phyloP scores from a whole-genome alignment of 2,329 filamentous ascomycete species.

The Cylindrodendrum hubeiense region DNA sequence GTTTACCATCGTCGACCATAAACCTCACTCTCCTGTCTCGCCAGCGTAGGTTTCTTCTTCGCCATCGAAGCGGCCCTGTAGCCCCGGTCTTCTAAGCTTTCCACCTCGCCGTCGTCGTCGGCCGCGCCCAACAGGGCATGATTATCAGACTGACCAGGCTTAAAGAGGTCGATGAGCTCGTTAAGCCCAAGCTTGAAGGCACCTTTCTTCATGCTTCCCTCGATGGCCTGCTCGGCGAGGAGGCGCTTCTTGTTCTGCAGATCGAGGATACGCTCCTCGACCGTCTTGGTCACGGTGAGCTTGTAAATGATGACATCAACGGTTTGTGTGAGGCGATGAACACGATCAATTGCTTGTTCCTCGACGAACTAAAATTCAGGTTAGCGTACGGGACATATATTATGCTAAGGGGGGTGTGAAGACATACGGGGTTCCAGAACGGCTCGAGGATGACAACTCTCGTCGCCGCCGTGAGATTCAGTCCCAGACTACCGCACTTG shows the following conservation, averaged over 20 bases:
- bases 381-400: slow-evolving; percentile 4
- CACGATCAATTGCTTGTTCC: slow-evolving; percentile 98
- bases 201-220: slow-evolving; percentile 79
- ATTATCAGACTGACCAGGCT: slow-evolving; percentile 63
- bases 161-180: slow-evolving; percentile 93
- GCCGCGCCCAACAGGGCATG: slow-evolving; percentile 32
- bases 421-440: slow-evolving; percentile 93
- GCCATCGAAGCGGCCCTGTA: slow-evolving; percentile 40
- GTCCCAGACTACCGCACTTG: slow-evolving; percentile 90
- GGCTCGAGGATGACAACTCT: slow-evolving; percentile 96
- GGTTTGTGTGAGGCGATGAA: slow-evolving; percentile 97
- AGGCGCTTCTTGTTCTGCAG: slow-evolving; percentile 94
- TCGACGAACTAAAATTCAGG: slow-evolving; percentile 80
- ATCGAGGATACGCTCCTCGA: slow-evolving; percentile 95
- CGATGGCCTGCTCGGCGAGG: slow-evolving; percentile 91
- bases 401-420: too few species aligned
- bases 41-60: slow-evolving; percentile 42
- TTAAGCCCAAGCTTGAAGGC: slow-evolving; percentile 89
- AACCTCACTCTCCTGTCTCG: slow-evolving; percentile 52
- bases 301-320: slow-evolving; percentile 96
- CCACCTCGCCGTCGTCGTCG: slow-evolving; percentile 32
- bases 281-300: slow-evolving; percentile 85
- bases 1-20: slow-evolving; percentile 59
- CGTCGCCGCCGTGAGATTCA: slow-evolving; percentile 94
- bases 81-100: slow-evolving; percentile 31